Base-by-base conservation (phyloP, 2,329 filamentous ascomycete species). In the Incumbomyces delicatus region DNA sequence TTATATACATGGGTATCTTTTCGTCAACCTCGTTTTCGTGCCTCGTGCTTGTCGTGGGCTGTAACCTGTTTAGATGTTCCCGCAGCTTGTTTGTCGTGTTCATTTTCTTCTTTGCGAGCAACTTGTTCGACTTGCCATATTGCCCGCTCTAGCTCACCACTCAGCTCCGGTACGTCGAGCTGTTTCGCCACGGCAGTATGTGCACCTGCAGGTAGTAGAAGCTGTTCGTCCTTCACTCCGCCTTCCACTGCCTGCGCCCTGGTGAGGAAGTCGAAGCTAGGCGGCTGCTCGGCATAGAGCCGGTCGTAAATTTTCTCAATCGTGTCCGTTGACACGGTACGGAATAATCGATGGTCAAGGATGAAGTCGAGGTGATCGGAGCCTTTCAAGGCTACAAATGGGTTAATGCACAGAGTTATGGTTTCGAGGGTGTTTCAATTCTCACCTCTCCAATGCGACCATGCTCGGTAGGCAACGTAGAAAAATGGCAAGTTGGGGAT, bases 401-500 rank as follows among this genome's bases (percentile, higher is more conserved):
- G 30, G 22, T 27, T 27, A 27, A 27, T 27, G 22, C 8, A 27
- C 22, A 5, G 22, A 27, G 22, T 54, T 62, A 60, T 30, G 16
- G 29, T 29, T 42, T 2, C 1, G 32, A 34, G 20, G n/a, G 6
- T 7, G 10, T 6, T 62, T 54, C 61, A 58, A 27, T 27, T 27
- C 64, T 50, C 52, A 75, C 73, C 73, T 66, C 83, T 78, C 80
- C 85, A 94, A 66, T 95, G 87, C 16, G 86, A 94, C 83, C 85
- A 96, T 20, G 87, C 70, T 54, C 92, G 78, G 69, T 94, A 98
- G 14, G 78, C 79, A 34, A 96, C 77, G 65, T 96, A 98, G 72
- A 96, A 96, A 72, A 96, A 96, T 14, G 92, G 92, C 11, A 98
- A 72, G 62, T 98, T 95, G 31, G 90, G 89, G 53, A 95, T 76